A percentile compares a stretch with the other conserved stretches of the same genome.
Conservation (phyloP, 257 asterid genomes). For the Solanum virginianum region DNA sequence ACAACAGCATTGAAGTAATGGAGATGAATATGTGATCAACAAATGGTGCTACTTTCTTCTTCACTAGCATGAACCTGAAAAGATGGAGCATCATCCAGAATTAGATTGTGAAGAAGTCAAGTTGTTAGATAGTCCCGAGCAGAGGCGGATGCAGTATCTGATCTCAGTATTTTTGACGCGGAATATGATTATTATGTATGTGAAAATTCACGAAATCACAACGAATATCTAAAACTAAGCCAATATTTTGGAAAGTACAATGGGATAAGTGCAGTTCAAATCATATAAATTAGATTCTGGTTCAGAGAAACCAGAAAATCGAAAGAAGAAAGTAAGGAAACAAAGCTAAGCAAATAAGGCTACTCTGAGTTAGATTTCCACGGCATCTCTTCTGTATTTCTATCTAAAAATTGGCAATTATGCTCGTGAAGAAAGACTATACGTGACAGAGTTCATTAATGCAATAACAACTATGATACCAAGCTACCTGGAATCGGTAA, state of each 20-base stretch:
- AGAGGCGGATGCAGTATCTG: background rate
- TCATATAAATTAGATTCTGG: background rate
- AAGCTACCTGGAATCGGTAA: background rate
- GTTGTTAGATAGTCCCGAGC: background rate
- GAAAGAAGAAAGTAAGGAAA: background rate
- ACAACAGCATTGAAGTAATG: background rate
- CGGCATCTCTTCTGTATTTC: background rate
- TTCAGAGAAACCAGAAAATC: background rate
- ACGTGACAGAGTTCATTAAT: background rate
- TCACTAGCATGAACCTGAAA: background rate
- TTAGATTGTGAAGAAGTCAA: background rate
- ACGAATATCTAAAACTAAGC: background rate
- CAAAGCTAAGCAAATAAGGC: background rate
- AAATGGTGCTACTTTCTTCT: background rate
- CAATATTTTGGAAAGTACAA: background rate
- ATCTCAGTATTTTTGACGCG: background rate
- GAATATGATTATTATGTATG: background rate
- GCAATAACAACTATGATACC: background rate
- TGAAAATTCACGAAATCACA: background rate
- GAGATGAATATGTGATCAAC: background rate
- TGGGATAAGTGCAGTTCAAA: background rate
- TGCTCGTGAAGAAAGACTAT: background rate
- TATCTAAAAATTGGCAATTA: background rate
- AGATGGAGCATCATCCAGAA: background rate
- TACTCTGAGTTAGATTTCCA: background rate